Evolutionary conservation across 2,329 filamentous ascomycete genomes (phyloP).

Genomic region (Botrytis cinerea): DNA sequence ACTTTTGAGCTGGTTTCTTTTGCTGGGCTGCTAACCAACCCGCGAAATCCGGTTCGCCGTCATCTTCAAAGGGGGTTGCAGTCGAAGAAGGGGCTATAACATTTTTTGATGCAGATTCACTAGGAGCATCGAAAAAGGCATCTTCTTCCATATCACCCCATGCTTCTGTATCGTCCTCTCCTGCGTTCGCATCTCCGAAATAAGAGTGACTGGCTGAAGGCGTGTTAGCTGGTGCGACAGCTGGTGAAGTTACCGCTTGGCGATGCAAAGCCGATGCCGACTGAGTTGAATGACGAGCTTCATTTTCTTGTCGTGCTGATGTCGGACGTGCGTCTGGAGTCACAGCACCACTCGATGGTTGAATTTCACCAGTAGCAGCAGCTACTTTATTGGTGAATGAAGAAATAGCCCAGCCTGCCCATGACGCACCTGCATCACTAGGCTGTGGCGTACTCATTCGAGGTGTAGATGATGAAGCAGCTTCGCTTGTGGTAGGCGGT

Average conservation of each 20-base stretch:
- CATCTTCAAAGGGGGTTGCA: constrained; percentile 69
- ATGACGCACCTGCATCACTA: constrained; percentile 62
- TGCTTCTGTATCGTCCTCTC: constrained; percentile 64
- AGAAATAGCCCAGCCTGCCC: constrained; percentile 98
- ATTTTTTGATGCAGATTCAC: constrained; percentile 31
- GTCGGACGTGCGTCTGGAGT: constrained; percentile 47
- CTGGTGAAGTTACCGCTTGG: constrained; percentile 58
- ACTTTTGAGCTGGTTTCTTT: constrained; percentile 62
- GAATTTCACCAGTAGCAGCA: constrained; percentile 82
- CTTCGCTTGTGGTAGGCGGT: constrained; percentile 55
- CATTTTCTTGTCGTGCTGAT: constrained; percentile 45
- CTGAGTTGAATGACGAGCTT: constrained; percentile 41
- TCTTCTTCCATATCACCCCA: constrained; percentile 71
- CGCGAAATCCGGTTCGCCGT: constrained; percentile 90
- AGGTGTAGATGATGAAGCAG: constrained; percentile 52
- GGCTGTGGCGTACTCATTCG: constrained; percentile 79
- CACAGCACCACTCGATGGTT: constrained; percentile 52
- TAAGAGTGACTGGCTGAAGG: constrained; percentile 52
- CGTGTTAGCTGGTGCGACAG: constrained; percentile 47
- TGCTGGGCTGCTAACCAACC: constrained; percentile 91
- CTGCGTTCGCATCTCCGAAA: constrained; percentile 57
- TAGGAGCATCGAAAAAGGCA: constrained; percentile 46
- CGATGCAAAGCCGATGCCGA: constrained; percentile 62
- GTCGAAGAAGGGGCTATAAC: constrained; percentile 38
- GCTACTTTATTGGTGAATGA: constrained; percentile 96